Percentiles rank a stretch among this genome's conserved stretches.
These are phyloP conservation scores for Paraphoma sp. DNA, from an alignment of 2,329 filamentous ascomycete species.

Conservation along the genomic window DNA sequence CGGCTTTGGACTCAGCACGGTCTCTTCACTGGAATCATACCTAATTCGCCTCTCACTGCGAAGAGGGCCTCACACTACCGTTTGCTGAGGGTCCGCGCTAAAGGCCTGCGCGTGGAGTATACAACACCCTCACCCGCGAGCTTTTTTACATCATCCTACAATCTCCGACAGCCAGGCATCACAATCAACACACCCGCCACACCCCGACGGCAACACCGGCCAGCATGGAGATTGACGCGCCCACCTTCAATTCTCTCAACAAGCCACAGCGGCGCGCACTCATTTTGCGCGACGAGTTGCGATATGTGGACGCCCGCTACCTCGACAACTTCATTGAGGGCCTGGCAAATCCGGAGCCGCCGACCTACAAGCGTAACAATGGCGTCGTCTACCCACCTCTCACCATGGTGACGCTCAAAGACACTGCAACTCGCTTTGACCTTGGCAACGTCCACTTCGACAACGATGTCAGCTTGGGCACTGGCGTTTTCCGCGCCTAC, in stretches of 20 bases:
- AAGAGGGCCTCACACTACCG: background rate
- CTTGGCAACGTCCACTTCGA: constrained; percentile 39
- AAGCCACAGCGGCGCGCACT: constrained; percentile 36
- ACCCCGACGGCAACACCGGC: background rate
- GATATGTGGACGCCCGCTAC: constrained; percentile 28
- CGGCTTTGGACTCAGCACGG: background rate
- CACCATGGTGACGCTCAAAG: constrained; percentile 26
- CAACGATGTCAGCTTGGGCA: constrained; percentile 3
- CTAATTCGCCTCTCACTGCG: background rate
- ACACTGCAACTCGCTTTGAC: constrained; percentile 28
- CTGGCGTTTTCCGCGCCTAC: constrained; percentile 11
- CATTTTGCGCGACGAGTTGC: constrained; percentile 35
- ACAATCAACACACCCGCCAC: background rate
- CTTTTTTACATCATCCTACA: background rate
- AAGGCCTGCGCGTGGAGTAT: background rate
- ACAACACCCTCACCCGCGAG: background rate
- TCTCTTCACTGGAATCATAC: background rate
- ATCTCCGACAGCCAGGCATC: background rate
- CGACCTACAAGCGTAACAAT: constrained; percentile 31
- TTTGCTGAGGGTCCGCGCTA: background rate
- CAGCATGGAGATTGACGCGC: constrained; percentile 19
- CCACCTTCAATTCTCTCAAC: constrained; percentile 28
- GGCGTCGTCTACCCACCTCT: constrained; percentile 28
- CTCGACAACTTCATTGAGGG: constrained; percentile 36
- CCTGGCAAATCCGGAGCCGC: constrained; percentile 34